Conservation (phyloP, 139 green algal genomes). For the Chlamydomonas schloesseri region DNA sequence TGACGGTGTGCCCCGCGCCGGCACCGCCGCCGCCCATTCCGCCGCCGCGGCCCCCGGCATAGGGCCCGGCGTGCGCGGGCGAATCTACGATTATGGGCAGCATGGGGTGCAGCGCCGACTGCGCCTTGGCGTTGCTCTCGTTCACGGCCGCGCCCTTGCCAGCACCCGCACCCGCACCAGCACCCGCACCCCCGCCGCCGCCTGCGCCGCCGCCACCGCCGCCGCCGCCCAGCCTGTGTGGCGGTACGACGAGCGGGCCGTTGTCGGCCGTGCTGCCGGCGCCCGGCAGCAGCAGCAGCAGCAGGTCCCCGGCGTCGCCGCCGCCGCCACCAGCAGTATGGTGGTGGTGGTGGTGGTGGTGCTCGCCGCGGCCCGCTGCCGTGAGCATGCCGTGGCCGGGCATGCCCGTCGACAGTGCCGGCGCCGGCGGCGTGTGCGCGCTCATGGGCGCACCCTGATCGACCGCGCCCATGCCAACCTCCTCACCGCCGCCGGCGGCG, state of each 20-base stretch:
- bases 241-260: background rate
- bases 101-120: constrained; percentile 11
- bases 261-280: background rate
- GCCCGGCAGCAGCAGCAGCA: background rate
- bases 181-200: background rate
- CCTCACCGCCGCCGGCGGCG: background rate
- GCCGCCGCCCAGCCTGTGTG: background rate
- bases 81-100: background rate
- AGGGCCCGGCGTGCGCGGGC: background rate
- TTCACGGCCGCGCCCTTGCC: background rate
- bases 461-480: background rate
- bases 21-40: background rate
- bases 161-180: background rate
- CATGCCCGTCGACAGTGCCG: too few species aligned
- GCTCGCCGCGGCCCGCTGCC: too few species aligned
- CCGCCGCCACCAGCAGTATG: too few species aligned
- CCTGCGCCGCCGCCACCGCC: background rate
- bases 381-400: too few species aligned
- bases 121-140: constrained; percentile 3
- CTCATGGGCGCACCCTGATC: too few species aligned
- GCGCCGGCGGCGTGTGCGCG: too few species aligned
- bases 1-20: background rate
- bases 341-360: too few species aligned
- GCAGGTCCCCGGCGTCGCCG: too few species aligned
- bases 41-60: background rate